phyloP scores from a whole-genome alignment of 2,329 filamentous ascomycete genomes.

The Furcasterigmium sp. region DNA sequence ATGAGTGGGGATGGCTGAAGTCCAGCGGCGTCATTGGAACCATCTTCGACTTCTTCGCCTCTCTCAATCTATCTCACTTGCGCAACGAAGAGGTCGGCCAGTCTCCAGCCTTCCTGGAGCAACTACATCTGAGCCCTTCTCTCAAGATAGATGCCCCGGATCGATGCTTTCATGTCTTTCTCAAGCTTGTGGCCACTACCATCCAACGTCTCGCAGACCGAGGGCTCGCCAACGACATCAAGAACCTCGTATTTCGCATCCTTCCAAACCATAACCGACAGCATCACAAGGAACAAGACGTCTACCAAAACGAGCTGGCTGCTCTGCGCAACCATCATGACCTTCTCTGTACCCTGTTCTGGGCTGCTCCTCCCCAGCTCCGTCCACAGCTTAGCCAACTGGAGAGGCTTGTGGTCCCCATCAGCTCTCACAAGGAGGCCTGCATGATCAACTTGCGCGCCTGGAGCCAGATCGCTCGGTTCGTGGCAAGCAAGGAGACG shows the following conservation, averaged over 20 bases:
- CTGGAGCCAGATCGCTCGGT: conserved; percentile 58
- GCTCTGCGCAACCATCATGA: conserved; percentile 65
- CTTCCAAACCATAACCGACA: conserved; percentile 63
- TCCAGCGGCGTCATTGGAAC: conserved; percentile 52
- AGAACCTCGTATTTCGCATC: conserved; percentile 55
- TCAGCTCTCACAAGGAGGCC: conserved; percentile 60
- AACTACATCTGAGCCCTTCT: conserved; percentile 40
- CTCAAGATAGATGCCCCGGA: conserved; percentile 50
- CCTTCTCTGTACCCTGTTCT: conserved; percentile 61
- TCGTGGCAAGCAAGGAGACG: conserved; percentile 37
- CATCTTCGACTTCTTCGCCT: conserved; percentile 65
- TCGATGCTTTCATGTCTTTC: conserved; percentile 61
- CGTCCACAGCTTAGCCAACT: conserved; percentile 44
- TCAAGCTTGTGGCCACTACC: conserved; percentile 57
- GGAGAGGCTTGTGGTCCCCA: conserved; percentile 53
- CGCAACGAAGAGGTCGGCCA: conserved; percentile 59
- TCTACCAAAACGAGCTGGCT: conserved; percentile 56
- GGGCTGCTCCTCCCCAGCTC: conserved; percentile 51
- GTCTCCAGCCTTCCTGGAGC: conserved; percentile 57
- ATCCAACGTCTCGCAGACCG: conserved; percentile 44
- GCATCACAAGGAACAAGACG: conserved; percentile 56
- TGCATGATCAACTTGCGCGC: conserved; percentile 59
- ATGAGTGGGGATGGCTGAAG: conserved; percentile 61
- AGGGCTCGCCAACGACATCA: conserved; percentile 50
- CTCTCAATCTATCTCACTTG: conserved; percentile 55